phyloP scores from a whole-genome alignment of 106 monocot species.

The Apostasia shenzhenica region DNA sequence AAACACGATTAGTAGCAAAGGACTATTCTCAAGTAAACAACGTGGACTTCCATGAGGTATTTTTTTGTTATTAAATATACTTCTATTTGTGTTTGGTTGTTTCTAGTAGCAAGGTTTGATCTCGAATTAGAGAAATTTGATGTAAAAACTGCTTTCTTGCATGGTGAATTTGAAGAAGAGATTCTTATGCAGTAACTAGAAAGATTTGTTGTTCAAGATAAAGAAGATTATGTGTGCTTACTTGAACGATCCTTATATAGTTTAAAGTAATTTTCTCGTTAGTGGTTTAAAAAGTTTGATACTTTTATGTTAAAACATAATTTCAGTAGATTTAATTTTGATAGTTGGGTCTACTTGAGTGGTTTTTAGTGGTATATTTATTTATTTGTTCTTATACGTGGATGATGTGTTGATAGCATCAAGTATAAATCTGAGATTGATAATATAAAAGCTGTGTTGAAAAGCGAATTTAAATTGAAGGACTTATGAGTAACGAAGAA shows the following conservation, averaged over 20 bases:
- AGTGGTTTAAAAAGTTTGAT: not conserved
- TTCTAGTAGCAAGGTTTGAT: not conserved
- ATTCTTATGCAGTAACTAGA: not conserved
- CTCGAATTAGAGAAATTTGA: not conserved
- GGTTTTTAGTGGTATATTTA: not conserved
- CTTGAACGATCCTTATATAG: not conserved
- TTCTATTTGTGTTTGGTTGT: not conserved
- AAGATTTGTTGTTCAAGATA: not conserved
- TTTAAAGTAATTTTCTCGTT: not conserved
- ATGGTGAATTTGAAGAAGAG: not conserved
- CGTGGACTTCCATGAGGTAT: not conserved
- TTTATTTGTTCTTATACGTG: not conserved
- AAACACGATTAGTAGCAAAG: not conserved
- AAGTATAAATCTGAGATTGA: not conserved
- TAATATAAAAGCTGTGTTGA: not conserved
- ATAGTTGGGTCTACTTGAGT: not conserved
- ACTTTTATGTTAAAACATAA: not conserved
- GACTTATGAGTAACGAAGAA: not conserved
- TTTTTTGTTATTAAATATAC: not conserved
- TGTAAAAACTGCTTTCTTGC: not conserved
- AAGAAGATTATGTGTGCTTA: not conserved
- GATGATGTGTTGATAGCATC: not conserved
- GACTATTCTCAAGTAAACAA: not conserved
- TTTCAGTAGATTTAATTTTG: not conserved
- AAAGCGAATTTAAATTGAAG: not conserved